Evolutionary conservation across 2,329 filamentous ascomycete genomes (phyloP), one percentile per base, ranked within the genome.

Genomic region (Calonectria leucothoes): DNA sequence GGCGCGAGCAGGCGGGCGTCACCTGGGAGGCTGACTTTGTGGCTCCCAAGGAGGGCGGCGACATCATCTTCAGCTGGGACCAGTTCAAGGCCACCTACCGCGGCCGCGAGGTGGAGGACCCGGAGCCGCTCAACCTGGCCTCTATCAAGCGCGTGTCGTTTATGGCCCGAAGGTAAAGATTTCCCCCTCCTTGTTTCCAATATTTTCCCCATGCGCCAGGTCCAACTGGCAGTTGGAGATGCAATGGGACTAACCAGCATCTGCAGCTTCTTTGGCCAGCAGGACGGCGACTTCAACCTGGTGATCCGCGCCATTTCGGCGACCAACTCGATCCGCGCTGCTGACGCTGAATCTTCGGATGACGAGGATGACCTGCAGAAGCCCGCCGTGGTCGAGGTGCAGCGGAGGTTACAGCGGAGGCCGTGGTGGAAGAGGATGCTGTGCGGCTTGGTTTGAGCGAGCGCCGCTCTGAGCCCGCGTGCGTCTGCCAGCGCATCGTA

Each of bases 161-260:
- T 72, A 96, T 97, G 94, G 94, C 94, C 88, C 87, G 95, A 82
- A 97, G 94, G 94, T 95, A 83, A 72, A 86, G 81, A 11, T 42
- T 42, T 20, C 17, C 15, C 3, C 14, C 37, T n/a, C 39, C 14
- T 17, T 14, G 20, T 45, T 45, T 45, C 8, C n/a, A n/a, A n/a
- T n/a, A n/a, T n/a, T n/a, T n/a, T n/a, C n/a, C n/a, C n/a, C 20
- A 45, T 45, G 39, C 20, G 39, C 20, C 20, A 8, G 17, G 37
- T 15, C 37, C 20, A 7, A 4, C 17, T 23, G 20, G 31, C 25
- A 35, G 2, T 35, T 23, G 20, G 3, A 11, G 14, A 20, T 51
- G 35, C 17, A 15, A n/a, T 71, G 45, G 52, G n/a, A n/a, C 71
- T 27, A 63, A 64, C 80, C 84, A 66, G 84, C 71, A 1, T 63